Conservation (phyloP, 2,329 filamentous ascomycete species). For the Lizonia empirigonia region DNA sequence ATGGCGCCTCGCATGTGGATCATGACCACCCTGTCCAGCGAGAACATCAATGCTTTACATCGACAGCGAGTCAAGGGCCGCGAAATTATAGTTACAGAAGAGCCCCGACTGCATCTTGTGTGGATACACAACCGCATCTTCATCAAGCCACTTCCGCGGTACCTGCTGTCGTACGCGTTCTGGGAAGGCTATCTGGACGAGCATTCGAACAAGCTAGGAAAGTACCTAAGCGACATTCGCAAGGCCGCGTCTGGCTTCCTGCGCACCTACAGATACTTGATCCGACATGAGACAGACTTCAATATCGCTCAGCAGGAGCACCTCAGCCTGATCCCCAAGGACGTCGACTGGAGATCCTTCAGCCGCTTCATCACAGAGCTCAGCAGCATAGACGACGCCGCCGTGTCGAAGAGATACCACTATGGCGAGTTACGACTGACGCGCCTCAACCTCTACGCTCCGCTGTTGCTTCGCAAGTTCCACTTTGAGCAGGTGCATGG, state of each 20-base stretch:
- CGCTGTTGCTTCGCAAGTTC: conserved; percentile 35
- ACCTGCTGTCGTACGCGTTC: conserved; percentile 25
- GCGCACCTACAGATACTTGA: conserved; percentile 51
- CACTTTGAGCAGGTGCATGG: conserved; percentile 31
- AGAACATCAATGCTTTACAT: conserved; percentile 28
- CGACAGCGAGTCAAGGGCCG: conserved; percentile 26
- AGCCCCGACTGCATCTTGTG: conserved; percentile 27
- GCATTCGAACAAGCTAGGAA: conserved; percentile 2
- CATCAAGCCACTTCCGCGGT: conserved; percentile 23
- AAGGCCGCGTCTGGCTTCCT: conserved; percentile 45
- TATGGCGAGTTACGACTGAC: conserved; percentile 55
- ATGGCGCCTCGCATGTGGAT: conserved; percentile 26
- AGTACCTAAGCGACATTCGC: conserved; percentile 12
- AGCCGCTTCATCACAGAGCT: conserved; percentile 18
- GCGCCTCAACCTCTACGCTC: conserved; percentile 53
- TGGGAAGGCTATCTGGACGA: conserved; percentile 18
- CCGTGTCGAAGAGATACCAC: conserved; percentile 49
- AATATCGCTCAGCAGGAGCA: conserved; percentile 34
- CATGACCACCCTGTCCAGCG: conserved; percentile 23
- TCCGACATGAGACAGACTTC: conserved; percentile 50
- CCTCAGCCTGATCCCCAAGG: conserved; percentile 29
- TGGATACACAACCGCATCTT: conserved; percentile 20
- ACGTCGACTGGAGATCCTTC: conserved; percentile 30
- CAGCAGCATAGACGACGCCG: conserved; percentile 33
- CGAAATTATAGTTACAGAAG: conserved; percentile 29